These are phyloP conservation scores for Calonectria pauciramosa DNA, from an alignment of 2,329 filamentous ascomycete species.

Conservation along the genomic window DNA sequence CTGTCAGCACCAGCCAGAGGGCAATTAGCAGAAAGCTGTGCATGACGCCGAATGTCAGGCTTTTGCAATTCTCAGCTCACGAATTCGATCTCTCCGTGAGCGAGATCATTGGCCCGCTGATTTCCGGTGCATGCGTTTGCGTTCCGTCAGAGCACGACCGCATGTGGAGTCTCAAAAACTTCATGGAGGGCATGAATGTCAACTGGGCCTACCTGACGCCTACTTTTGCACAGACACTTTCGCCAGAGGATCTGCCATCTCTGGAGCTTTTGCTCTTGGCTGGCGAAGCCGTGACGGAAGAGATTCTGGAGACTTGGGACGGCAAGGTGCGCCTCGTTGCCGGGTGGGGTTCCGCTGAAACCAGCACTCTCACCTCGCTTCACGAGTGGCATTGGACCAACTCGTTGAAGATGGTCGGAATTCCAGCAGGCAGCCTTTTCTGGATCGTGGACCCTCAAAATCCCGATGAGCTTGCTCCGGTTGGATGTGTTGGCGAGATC, in stretches of 20 bases:
- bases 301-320: constrained; percentile 33
- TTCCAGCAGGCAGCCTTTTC: neutral
- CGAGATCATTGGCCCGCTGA: constrained; percentile 18
- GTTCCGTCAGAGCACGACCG: constrained; percentile 18
- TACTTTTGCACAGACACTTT: constrained; percentile 2
- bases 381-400: constrained; percentile 11
- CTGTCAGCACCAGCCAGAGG: constrained; percentile 28
- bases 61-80: constrained; percentile 25
- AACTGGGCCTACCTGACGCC: constrained; percentile 17
- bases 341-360: constrained; percentile 38
- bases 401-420: neutral
- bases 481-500: constrained; percentile 44
- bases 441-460: constrained; percentile 45
- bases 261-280: constrained; percentile 23
- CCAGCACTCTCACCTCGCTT: neutral
- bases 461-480: constrained; percentile 35
- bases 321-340: constrained; percentile 27
- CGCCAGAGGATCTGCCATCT: neutral
- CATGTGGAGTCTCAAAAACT: constrained; percentile 11
- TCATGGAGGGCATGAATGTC: neutral
- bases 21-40: constrained; percentile 10
- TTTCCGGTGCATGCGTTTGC: constrained; percentile 25
- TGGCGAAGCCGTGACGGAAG: constrained; percentile 25
- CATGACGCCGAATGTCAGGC: constrained; percentile 10
- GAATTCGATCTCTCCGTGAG: constrained; percentile 15